Evolutionary conservation across 148 eudicot genomes (phyloP).

Genomic region (Nepenthes mirabilis): DNA sequence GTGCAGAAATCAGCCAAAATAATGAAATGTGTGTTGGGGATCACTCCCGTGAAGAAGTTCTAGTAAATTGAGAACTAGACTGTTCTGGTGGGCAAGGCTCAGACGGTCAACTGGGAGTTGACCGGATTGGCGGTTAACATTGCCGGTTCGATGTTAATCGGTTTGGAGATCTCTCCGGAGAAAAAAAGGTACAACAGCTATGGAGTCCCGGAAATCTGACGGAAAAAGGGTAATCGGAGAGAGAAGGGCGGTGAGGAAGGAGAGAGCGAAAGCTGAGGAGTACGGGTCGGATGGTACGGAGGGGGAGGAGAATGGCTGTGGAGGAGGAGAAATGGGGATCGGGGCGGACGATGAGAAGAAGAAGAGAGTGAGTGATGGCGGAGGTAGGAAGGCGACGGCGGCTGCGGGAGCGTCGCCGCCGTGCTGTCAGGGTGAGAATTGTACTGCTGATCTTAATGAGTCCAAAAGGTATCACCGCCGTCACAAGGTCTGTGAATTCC

Average conservation of each 20-base stretch:
- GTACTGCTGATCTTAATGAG: conserved; percentile 21
- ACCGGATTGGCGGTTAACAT: too few species aligned
- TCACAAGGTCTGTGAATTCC: conserved; percentile 42
- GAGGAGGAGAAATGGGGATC: conserved; percentile 1
- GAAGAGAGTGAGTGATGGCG: conserved; percentile 3
- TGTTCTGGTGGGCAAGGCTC: too few species aligned
- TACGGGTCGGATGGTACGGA: neutral
- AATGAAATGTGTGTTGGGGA: too few species aligned
- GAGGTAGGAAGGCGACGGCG: conserved; percentile 1
- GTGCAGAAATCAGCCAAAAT: too few species aligned
- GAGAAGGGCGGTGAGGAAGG: neutral
- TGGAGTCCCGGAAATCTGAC: neutral
- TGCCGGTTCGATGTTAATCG: too few species aligned
- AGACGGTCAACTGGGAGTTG: too few species aligned
- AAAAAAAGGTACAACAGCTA: neutral
- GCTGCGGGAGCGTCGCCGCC: conserved; percentile 3
- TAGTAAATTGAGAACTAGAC: too few species aligned
- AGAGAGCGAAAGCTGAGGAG: neutral
- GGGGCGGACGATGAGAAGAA: conserved; percentile 3
- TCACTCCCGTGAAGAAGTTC: too few species aligned
- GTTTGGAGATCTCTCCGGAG: neutral
- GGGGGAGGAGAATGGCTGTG: conserved; percentile 7
- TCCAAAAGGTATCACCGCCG: conserved; percentile 37
- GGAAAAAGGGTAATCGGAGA: neutral
- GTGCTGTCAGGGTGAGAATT: conserved; percentile 29